phyloP scores from a whole-genome alignment of 2,329 filamentous ascomycete species.

The Boeremia exigua region DNA sequence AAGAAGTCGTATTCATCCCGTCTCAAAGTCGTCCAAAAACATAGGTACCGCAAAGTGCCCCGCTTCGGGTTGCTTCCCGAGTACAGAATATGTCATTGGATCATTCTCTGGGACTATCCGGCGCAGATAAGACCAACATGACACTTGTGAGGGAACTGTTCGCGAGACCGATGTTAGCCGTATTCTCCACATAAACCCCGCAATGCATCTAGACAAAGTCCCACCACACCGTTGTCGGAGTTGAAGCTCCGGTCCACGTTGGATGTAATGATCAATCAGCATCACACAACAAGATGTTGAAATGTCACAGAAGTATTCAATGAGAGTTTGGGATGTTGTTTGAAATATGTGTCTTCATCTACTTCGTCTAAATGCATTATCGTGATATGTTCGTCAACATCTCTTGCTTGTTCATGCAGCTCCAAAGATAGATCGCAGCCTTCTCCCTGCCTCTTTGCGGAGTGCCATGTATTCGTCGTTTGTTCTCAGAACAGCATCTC shows the following conservation, averaged over 20 bases:
- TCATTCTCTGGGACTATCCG: not conserved
- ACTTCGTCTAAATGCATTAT: constrained; percentile 4
- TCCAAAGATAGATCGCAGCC: constrained; percentile 23
- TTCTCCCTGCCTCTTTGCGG: constrained; percentile 31
- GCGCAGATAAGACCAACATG: constrained; percentile 9
- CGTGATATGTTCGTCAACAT: not conserved
- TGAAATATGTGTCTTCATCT: not conserved
- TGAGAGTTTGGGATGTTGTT: not conserved
- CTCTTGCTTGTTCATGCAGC: not conserved
- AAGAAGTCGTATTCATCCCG: not conserved
- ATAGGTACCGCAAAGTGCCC: not conserved
- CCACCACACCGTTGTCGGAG: constrained; percentile 4
- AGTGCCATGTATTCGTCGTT: constrained; percentile 40
- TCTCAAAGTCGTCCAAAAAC: constrained; percentile 1
- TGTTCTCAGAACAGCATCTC: constrained; percentile 62
- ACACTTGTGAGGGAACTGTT: not conserved
- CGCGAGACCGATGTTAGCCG: constrained; percentile 15
- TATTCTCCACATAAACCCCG: constrained; percentile 12
- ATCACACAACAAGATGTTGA: not conserved
- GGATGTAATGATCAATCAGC: not conserved
- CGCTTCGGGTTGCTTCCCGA: constrained; percentile 15
- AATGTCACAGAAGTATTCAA: not conserved
- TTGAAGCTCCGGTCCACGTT: not conserved
- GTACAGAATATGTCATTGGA: constrained; percentile 5
- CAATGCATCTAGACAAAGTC: constrained; percentile 3